These are phyloP conservation scores for Emericellopsis terricola DNA, from an alignment of 495 filamentous ascomycete genomes.

Conservation along the genomic window DNA sequence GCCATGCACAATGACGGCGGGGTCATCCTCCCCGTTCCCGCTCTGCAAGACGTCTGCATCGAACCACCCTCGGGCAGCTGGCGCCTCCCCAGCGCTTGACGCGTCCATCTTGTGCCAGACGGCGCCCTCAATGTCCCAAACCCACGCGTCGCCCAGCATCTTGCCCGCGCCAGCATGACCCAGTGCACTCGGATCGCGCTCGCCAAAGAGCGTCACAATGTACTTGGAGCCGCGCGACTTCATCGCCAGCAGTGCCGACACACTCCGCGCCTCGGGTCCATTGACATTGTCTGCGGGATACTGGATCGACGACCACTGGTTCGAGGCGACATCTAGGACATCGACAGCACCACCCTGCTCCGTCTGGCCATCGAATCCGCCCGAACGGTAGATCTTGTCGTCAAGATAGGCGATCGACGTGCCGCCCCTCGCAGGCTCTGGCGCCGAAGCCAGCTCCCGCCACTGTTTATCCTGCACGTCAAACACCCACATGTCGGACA, in stretches of 20 bases:
- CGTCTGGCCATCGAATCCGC: constrained; percentile 40
- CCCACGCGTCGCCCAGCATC: constrained; percentile 39
- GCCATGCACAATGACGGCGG: constrained; percentile 3
- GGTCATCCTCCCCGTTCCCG: background rate
- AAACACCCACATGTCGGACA: constrained; percentile 39
- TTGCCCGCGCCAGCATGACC: constrained; percentile 42
- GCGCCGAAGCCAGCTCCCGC: constrained; percentile 27
- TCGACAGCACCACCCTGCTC: constrained; percentile 38
- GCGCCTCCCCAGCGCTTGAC: constrained; percentile 11
- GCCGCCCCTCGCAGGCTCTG: constrained; percentile 32
- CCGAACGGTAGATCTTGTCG: constrained; percentile 33
- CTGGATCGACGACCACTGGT: constrained; percentile 17
- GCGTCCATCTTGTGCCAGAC: constrained; percentile 21
- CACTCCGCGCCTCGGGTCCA: constrained; percentile 11
- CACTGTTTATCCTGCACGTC: constrained; percentile 22
- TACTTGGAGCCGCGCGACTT: constrained; percentile 14
- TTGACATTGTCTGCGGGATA: constrained; percentile 17
- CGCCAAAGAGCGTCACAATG: constrained; percentile 37
- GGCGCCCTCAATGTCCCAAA: constrained; percentile 24
- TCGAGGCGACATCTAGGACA: constrained; percentile 15
- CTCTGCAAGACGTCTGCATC: constrained; percentile 12
- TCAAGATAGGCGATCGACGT: constrained; percentile 27
- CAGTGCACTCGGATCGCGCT: constrained; percentile 33
- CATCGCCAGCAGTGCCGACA: constrained; percentile 1
- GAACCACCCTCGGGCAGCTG: constrained; percentile 19